Percentiles rank a stretch among this genome's conserved stretches.
Evolutionary conservation across 768 basidiomycete genomes (phyloP).

Genomic region (Serendipita indica): DNA sequence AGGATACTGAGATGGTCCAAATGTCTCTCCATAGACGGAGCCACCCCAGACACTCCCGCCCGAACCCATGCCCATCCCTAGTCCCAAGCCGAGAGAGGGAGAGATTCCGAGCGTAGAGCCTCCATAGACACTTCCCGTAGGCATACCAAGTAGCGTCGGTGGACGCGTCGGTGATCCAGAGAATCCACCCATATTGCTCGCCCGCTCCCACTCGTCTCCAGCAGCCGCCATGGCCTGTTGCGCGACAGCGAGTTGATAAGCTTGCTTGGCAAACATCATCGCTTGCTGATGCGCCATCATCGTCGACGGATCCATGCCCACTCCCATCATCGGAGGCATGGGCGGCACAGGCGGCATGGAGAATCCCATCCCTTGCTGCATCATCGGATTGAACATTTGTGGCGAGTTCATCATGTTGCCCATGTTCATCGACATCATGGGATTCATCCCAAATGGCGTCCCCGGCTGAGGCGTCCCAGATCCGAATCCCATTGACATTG

Average conservation of each 20-base stretch:
- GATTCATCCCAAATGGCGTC: conserved; percentile 23
- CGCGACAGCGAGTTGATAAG: conserved; percentile 79
- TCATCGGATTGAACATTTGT: conserved; percentile 19
- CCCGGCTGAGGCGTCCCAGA: conserved; percentile 14
- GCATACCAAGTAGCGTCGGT: conserved; percentile 18
- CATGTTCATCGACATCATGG: conserved; percentile 22
- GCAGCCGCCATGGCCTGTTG: conserved; percentile 81
- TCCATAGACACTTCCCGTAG: conserved; percentile 34
- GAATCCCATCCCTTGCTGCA: background rate
- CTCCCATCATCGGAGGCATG: conserved; percentile 13
- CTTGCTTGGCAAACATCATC: conserved; percentile 74
- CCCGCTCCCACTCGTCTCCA: conserved; percentile 84
- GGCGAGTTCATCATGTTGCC: conserved; percentile 23
- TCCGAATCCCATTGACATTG: conserved; percentile 21
- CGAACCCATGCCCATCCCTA: conserved; percentile 25
- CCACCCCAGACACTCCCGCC: conserved; percentile 46
- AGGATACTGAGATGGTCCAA: conserved; percentile 27
- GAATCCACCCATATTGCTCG: conserved; percentile 39
- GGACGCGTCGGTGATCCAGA: conserved; percentile 19
- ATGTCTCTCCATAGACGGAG: conserved; percentile 49
- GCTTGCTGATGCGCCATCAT: conserved; percentile 75
- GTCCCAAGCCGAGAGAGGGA: conserved; percentile 23
- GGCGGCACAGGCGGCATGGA: conserved; percentile 8
- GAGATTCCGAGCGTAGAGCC: conserved; percentile 17
- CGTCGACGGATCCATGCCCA: conserved; percentile 35